Base-by-base conservation (phyloP, 306 rosid genomes). In the Citrullus amarus region DNA sequence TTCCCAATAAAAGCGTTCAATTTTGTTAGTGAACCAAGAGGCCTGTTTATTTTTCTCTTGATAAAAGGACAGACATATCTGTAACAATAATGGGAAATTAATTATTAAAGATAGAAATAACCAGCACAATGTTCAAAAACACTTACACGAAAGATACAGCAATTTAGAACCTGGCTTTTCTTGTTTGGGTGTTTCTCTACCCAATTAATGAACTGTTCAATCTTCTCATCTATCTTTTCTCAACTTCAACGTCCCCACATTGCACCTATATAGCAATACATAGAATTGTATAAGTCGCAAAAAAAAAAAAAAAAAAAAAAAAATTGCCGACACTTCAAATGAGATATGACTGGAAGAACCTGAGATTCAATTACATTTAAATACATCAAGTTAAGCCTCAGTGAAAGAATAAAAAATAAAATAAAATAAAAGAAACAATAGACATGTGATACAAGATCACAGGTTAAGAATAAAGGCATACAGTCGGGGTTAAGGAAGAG, bases 101-200 rank as follows among this genome's bases (percentile, higher is more conserved):
- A 43, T 79, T 70, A 50, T 6, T 25, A 6, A 50, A 50, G 77
- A 39, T 48, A 7, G n/a, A 46, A 48, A 72, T 46, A 51, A 71
- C 6, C 56, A 69, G 30, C 32, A 68, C 18, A 12, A 68, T 43
- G 55, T n/a, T 6, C 54, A 70, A 11, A 5, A 68, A 8, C 16
- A 12, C 9, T 18, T 43, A 41, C 32, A 41, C 1, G 30, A 25
- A 34, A 71, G 81, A 8, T 36, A 39, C 57, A 55, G 18, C 50
- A 30, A 11, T 28, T 44, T 25, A 50, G 82, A 48, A 96, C 99
- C 98, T 92, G 97, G 81, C 97, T 96, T 86, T 92, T 96, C 81
- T 91, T 96, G 89, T 96, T 90, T 1, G 97, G 99, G 85, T 96
- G 99, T 80, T 92, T 96, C 91, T 96, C 99, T 59, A 90, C 99